Evolutionary conservation across 2,329 filamentous ascomycete species (phyloP).

Genomic region (Colletotrichum sp.): DNA sequence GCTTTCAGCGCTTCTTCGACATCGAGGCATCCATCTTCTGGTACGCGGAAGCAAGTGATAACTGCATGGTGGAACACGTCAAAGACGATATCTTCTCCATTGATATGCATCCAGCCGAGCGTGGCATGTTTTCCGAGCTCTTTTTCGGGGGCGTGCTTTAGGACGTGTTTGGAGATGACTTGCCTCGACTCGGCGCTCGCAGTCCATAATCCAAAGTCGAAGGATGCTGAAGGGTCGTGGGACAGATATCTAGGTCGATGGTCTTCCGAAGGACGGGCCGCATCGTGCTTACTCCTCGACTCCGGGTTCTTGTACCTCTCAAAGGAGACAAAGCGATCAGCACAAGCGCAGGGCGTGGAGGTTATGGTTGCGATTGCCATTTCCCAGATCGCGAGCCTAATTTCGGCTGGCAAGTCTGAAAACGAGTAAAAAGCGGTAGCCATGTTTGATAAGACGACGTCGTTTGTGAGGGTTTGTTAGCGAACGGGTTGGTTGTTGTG

Average conservation of each 20-base stretch:
- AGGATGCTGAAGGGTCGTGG: fast-evolving
- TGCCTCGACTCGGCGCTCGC: background rate
- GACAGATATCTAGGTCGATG: background rate
- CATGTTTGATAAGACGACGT: too few species aligned
- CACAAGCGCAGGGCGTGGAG: background rate
- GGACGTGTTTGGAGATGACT: background rate
- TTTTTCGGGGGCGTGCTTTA: background rate
- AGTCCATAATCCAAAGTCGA: background rate
- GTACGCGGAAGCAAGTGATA: background rate
- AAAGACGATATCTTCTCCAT: background rate
- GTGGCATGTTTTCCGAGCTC: background rate
- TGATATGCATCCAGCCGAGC: background rate
- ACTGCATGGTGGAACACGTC: background rate
- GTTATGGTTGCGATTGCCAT: background rate
- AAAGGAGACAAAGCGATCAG: background rate
- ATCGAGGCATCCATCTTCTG: background rate
- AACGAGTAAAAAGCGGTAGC: background rate
- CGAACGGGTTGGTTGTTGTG: too few species aligned
- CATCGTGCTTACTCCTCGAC: background rate
- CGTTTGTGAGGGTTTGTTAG: too few species aligned
- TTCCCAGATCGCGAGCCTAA: background rate
- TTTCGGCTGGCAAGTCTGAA: fast-evolving
- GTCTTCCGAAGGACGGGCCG: background rate
- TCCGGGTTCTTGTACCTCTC: fast-evolving
- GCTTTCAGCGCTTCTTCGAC: background rate